Percentiles rank a stretch among this genome's conserved stretches.
Conservation (phyloP, 768 basidiomycete species). For the Xerocomellus chrysenteron region DNA sequence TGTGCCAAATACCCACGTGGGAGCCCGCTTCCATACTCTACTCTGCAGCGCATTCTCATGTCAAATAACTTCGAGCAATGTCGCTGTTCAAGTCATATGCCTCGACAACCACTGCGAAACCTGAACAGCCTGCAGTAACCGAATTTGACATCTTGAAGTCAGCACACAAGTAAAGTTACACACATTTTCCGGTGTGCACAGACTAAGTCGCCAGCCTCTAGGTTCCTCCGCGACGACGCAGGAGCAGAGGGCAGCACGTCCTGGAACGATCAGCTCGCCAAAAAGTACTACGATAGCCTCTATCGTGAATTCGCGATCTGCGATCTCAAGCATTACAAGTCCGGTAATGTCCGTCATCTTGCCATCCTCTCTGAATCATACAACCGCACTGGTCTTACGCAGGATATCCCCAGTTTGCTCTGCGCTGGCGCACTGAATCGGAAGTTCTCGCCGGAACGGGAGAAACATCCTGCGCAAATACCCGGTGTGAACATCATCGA, state of each 20-base stretch:
- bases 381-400: background rate
- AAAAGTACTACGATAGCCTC: conserved; percentile 83
- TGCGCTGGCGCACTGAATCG: conserved; percentile 91
- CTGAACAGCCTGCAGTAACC: conserved; percentile 20
- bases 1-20: background rate
- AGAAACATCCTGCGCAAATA: conserved; percentile 85
- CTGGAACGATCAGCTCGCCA: conserved; percentile 87
- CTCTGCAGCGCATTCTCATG: background rate
- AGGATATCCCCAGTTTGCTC: conserved; percentile 58
- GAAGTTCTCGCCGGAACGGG: conserved; percentile 88
- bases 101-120: background rate
- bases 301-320: conserved; percentile 92
- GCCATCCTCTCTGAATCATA: background rate
- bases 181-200: background rate
- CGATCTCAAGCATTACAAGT: conserved; percentile 95
- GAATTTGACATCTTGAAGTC: conserved; percentile 79
- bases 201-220: conserved; percentile 26
- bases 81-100: conserved; percentile 16
- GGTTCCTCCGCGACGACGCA: conserved; percentile 69
- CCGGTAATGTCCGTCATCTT: conserved; percentile 64
- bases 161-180: conserved; percentile 56
- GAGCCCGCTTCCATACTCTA: background rate
- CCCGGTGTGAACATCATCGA: conserved; percentile 74
- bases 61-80: background rate
- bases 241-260: background rate